Conservation (phyloP, 148 eudicot genomes). For the Diospyros kaki region DNA sequence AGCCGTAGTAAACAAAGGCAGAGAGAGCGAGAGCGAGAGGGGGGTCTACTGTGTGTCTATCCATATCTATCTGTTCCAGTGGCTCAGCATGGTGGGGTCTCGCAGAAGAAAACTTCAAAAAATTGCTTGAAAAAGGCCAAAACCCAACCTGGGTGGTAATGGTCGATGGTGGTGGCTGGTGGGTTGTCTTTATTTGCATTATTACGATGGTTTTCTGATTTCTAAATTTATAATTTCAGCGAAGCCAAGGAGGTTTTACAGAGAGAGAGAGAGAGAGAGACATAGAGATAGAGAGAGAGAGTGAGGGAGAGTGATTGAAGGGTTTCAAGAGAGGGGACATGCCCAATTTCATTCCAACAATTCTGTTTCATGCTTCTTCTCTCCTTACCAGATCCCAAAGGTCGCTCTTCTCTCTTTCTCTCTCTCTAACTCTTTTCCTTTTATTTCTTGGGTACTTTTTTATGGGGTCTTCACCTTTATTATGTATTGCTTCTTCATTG, state of each 20-base stretch:
- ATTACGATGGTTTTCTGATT: background rate
- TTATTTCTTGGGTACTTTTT: no score
- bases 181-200: slow-evolving; percentile 12
- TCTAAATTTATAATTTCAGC: no score
- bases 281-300: background rate
- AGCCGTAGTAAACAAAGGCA: background rate
- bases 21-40: no score
- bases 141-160: background rate
- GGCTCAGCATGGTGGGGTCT: background rate
- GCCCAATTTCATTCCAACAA: no score
- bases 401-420: no score
- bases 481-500: no score
- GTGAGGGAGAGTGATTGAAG: slow-evolving; percentile 14
- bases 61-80: background rate
- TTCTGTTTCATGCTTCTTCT: no score
- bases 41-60: no score
- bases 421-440: background rate
- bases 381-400: no score
- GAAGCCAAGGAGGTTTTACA: slow-evolving; percentile 4
- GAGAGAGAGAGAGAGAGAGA: slow-evolving; percentile 19
- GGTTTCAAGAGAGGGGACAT: no score
- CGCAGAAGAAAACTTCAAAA: background rate
- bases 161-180: slow-evolving; percentile 12
- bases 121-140: background rate
- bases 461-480: no score